A percentile compares a stretch with the other conserved stretches of the same genome.
phyloP scores from a whole-genome alignment of 1,284 basidiomycete species.

The Ceratobasidium sp. region DNA sequence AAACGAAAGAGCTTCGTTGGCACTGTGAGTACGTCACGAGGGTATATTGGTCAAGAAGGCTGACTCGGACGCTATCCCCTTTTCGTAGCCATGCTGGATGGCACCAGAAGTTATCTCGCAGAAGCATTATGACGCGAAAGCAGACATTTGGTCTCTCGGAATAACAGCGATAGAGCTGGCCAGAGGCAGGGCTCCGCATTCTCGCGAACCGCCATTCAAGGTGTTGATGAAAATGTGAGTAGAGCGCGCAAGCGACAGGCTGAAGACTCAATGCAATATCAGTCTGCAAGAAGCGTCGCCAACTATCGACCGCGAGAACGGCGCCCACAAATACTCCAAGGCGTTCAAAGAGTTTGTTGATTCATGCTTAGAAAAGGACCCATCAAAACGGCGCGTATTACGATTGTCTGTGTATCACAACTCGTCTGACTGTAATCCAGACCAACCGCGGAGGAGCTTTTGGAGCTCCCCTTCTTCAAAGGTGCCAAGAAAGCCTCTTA shows the following conservation, averaged over 20 bases:
- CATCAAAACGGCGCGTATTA: constrained; percentile 63
- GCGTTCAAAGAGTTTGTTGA: constrained; percentile 83
- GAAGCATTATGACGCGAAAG: constrained; percentile 74
- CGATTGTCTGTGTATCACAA: constrained; percentile 9
- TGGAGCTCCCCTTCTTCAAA: constrained; percentile 82
- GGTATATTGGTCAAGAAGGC: not conserved
- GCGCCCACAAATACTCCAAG: constrained; percentile 79
- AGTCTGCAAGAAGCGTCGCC: constrained; percentile 78
- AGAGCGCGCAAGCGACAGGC: constrained; percentile 42
- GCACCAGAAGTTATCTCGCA: constrained; percentile 89
- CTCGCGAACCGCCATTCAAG: constrained; percentile 73
- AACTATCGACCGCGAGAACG: constrained; percentile 72
- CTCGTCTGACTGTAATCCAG: constrained; percentile 49
- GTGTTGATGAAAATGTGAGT: constrained; percentile 77
- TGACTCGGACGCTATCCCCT: not conserved
- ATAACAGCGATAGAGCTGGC: constrained; percentile 87
- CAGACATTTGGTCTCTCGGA: constrained; percentile 92
- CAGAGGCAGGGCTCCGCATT: constrained; percentile 82
- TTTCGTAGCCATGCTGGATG: constrained; percentile 85
- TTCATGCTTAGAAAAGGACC: constrained; percentile 84
- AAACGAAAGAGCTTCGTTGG: constrained; percentile 89
- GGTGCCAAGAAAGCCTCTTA: constrained; percentile 75
- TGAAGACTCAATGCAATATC: constrained; percentile 1
- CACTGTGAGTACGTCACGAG: constrained; percentile 59
- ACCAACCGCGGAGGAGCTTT: constrained; percentile 78